Conservation (phyloP, 805 yeast species). For the Candida lessepsii region DNA sequence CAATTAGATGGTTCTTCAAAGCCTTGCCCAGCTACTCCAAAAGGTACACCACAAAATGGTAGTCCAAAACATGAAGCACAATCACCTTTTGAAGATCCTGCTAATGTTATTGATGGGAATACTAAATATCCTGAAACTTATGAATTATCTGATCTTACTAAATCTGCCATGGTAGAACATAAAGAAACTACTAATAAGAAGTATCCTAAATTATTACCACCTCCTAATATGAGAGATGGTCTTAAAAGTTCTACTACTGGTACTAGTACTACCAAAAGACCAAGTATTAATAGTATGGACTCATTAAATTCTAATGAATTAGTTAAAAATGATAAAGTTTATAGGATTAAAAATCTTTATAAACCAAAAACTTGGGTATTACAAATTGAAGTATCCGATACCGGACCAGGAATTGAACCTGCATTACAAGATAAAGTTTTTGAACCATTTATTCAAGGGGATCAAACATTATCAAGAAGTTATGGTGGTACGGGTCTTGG, state of each 20-base stretch:
- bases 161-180: not conserved
- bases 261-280: slow-evolving; percentile 13
- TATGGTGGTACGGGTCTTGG: slow-evolving; percentile 98
- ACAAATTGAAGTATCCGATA: slow-evolving; percentile 76
- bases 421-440: slow-evolving; percentile 80
- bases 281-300: slow-evolving; percentile 14
- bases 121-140: slow-evolving; percentile 1
- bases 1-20: not conserved
- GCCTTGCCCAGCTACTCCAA: too few relatives aligned
- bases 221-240: slow-evolving; percentile 15
- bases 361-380: slow-evolving; percentile 53
- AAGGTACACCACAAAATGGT: too few relatives aligned
- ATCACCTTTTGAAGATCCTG: slow-evolving; percentile 2
- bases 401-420: slow-evolving; percentile 92
- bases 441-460: slow-evolving; percentile 97
- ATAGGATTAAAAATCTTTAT: slow-evolving; percentile 32
- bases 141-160: slow-evolving; percentile 3
- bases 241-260: slow-evolving; percentile 1
- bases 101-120: not conserved
- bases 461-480: slow-evolving; percentile 85
- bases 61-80: not conserved
- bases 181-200: not conserved
- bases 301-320: slow-evolving; percentile 26
- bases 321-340: slow-evolving; percentile 35
- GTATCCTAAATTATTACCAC: slow-evolving; percentile 11